phyloP scores from a whole-genome alignment of 78 protist species.

The Isochrysis galbana region DNA sequence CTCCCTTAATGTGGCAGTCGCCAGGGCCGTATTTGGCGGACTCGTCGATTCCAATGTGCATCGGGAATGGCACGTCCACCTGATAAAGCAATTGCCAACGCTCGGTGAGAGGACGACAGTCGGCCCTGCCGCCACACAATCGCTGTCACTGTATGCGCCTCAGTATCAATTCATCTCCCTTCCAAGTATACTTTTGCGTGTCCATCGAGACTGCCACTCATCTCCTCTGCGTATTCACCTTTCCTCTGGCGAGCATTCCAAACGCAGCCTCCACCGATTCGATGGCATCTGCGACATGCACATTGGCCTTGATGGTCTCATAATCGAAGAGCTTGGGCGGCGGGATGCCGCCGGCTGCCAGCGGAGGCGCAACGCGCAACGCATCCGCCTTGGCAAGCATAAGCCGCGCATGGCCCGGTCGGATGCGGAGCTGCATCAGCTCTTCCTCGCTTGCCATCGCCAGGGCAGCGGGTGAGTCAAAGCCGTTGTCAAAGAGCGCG shows the following conservation, averaged over 20 bases:
- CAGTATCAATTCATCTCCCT: too few species aligned
- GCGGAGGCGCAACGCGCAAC: background rate
- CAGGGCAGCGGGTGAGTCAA: background rate
- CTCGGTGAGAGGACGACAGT: too few species aligned
- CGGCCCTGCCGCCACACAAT: too few species aligned
- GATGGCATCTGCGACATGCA: background rate
- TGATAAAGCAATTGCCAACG: too few species aligned
- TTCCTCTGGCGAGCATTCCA: constrained; percentile 30
- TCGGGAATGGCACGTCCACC: too few species aligned
- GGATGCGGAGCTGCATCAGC: background rate
- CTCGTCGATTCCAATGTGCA: constrained; percentile 48
- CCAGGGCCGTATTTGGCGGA: constrained; percentile 33
- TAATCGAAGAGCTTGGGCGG: constrained; percentile 3
- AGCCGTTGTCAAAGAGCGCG: background rate
- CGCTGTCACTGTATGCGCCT: too few species aligned
- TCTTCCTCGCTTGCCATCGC: background rate
- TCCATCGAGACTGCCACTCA: too few species aligned
- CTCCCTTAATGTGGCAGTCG: constrained; percentile 49
- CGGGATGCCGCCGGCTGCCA: background rate
- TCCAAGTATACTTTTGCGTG: too few species aligned
- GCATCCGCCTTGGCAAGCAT: background rate
- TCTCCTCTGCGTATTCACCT: too few species aligned
- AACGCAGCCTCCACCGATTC: constrained; percentile 37
- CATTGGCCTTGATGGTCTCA: background rate
- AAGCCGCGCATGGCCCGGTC: background rate